Percentiles rank a stretch among this genome's conserved stretches.
These are phyloP conservation scores for Umbelopsis isabellina DNA, from an alignment of 192 early-diverging fungal genomes.

Conservation along the genomic window DNA sequence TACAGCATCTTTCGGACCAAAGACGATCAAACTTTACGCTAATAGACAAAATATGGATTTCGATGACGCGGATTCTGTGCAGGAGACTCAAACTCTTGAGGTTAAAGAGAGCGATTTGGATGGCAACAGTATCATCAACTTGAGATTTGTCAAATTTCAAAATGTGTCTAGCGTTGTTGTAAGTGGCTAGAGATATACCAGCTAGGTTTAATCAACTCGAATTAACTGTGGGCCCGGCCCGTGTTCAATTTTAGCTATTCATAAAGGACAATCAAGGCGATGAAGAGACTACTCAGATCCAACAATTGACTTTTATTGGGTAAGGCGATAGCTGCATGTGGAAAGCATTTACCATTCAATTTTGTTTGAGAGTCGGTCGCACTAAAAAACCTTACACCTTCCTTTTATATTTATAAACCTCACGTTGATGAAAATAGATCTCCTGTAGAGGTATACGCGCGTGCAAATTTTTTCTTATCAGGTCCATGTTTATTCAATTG, in stretches of 20 bases:
- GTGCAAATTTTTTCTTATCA: too few relatives aligned
- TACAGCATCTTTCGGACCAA: conserved; percentile 73
- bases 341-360: background rate
- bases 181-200: conserved; percentile 12
- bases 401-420: background rate
- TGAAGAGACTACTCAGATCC: conserved; percentile 81
- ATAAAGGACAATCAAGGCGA: conserved; percentile 85
- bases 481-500: background rate
- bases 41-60: conserved; percentile 85
- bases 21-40: conserved; percentile 84
- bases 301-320: conserved; percentile 83
- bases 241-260: conserved; percentile 57
- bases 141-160: conserved; percentile 96
- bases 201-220: too few relatives aligned
- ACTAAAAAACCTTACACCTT: background rate
- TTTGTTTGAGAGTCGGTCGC: background rate
- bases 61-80: conserved; percentile 81
- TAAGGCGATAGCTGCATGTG: conserved; percentile 20
- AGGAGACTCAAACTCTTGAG: conserved; percentile 76
- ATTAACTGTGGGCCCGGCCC: background rate
- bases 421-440: conserved; percentile 28
- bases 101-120: conserved; percentile 73
- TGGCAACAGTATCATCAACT: conserved; percentile 64
- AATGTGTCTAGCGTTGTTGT: conserved; percentile 78
- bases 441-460: conserved; percentile 34